Base-by-base conservation (phyloP, 202 grass and related monocot species). In the Carex sylvatica region DNA sequence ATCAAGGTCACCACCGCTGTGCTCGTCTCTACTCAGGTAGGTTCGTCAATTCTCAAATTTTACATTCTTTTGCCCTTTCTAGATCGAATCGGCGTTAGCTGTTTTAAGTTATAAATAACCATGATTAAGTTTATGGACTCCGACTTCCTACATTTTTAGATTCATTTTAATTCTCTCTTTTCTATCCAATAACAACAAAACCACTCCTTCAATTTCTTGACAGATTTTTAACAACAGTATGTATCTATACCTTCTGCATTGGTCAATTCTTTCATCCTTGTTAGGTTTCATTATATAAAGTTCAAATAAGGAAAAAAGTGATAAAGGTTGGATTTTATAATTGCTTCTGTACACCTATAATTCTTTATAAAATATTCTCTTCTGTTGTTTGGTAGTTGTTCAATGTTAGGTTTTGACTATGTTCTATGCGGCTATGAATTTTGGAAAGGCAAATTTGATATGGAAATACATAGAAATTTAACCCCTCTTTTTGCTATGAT, bases 21-120 rank as follows among this genome's bases (percentile, higher is more conserved):
- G 71, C 91, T 99, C 62, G 93, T 99, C 74, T 90, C 91, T 31
- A 99, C 96, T 56, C 91, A 96, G 96, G 96, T 98, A 3, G 44
- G 84, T 20, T 54, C n/a, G 60, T 62, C 5, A 60, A 42, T 61
- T 49, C 1, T 79, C 22, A 9, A 46, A 46, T 80, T 46, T 60
- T 56, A 7, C 1, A 10, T 40, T 61, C 4, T 5, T 22, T 60
- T 19, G 7, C 18, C 9, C 42, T 28, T 73, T 20, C 18, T 73
- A 52, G 46, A 74, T 74, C 46, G 68, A 9, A 74, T 74, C 46
- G 68, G n/a, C 23, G 12, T 44, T 5, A 53, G 30, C 11, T 51
- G 10, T 53, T 26, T 23, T 6, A 20, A 70, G 20, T 26, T 74
- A 28, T 28, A 28, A 28, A 28, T 28, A 28, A 28, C 11, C 46